Evolutionary conservation across 345 rosid species (phyloP).

Genomic region (Diplotaxis tenuifolia): DNA sequence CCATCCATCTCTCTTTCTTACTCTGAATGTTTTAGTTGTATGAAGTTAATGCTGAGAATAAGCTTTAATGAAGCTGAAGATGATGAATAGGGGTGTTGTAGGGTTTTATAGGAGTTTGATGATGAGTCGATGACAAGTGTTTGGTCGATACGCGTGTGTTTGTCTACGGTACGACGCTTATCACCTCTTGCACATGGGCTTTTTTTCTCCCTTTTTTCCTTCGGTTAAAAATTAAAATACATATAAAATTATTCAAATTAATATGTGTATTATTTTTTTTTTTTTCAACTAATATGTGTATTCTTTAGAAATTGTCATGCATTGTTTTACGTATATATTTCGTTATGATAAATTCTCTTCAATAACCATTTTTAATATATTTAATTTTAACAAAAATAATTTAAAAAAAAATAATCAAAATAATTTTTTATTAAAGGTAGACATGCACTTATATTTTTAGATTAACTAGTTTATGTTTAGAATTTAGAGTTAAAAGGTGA

Average conservation of each 20-base stretch:
- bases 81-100: not conserved
- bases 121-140: slow-evolving; percentile 52
- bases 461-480: too few species aligned
- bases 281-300: not conserved
- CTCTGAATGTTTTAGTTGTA: not conserved
- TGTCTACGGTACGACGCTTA: slow-evolving; percentile 20
- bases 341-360: too few species aligned
- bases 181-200: slow-evolving; percentile 29
- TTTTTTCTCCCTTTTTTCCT: not conserved
- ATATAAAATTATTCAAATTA: not conserved
- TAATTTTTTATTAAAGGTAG: too few species aligned
- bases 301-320: not conserved
- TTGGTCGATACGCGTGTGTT: slow-evolving; percentile 42
- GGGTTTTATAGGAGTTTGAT: slow-evolving; percentile 38
- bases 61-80: slow-evolving; percentile 9
- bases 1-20: slow-evolving; percentile 38
- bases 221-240: not conserved
- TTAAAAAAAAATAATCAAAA: too few species aligned
- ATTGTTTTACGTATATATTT: not conserved
- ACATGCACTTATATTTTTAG: too few species aligned
- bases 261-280: too few species aligned
- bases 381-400: too few species aligned
- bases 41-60: not conserved
- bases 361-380: too few species aligned
- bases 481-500: too few species aligned